Evolutionary conservation across 176 grass and related monocot genomes (phyloP), one percentile per base, ranked within the genome.

Genomic region (Raddia distichophylla): DNA sequence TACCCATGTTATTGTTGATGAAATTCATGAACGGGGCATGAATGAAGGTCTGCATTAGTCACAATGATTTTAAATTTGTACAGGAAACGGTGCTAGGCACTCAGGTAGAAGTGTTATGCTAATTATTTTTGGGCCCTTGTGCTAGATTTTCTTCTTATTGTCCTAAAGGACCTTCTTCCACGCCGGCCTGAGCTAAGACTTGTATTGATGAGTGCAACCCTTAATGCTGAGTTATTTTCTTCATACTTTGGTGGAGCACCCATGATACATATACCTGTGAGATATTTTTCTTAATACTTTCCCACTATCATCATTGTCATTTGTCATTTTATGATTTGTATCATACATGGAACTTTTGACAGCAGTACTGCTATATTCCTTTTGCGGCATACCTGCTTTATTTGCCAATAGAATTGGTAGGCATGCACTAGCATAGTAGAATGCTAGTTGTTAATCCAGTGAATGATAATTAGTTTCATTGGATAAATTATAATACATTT

Each of bases 11-110:
- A 80, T 99, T 76, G 96, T 95, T 35, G 96, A 99, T 91, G 96
- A 99, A 86, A 99, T 99, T 75, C 96, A 99, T 91, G 96, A 99
- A 82, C 93, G 93, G 53, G 96, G 96, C 82, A 99, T 99, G 93
- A 99, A 99, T 80, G 96, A 99, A 93, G 96, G 96, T 99, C n/a
- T 76, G 60, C 76, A 61, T 79, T 79, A 10, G 4, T 81, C 67
- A 35, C 12, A 57, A 17, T 67, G 43, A 46, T 35, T 77, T 42
- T 81, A n/a, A 85, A 51, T 1, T 33, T 2, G 2, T 46, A 80
- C 17, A 51, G 61, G 68, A 74, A 27, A 55, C 60, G 45, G 15
- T 51, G 42, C 40, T 59, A 45, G 43, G 57, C 27, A 64, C 52
- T 62, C n/a, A 54, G 62, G 22, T 69, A 64, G 14, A 70, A 43